Percentiles rank a stretch among this genome's conserved stretches.
These are phyloP conservation scores for Shiraia bambusicola DNA, from an alignment of 2,329 filamentous ascomycete genomes.

Conservation along the genomic window DNA sequence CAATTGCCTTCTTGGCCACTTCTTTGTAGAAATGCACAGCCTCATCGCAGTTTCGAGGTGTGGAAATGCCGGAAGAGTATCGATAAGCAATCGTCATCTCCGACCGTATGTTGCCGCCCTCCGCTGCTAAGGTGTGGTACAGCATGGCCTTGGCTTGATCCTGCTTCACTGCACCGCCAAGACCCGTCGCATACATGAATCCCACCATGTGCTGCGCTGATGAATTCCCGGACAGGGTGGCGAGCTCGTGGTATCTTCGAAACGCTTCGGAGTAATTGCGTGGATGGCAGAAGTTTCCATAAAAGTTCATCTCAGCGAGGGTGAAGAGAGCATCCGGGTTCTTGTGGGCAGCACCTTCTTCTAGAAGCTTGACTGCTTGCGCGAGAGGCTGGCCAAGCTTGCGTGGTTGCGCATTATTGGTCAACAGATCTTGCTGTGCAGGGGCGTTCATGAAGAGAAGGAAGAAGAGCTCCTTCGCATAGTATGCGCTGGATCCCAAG, in stretches of 20 bases:
- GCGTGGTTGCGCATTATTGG: slow-evolving; percentile 39
- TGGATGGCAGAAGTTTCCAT: slow-evolving; percentile 88
- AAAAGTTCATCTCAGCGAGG: slow-evolving; percentile 93
- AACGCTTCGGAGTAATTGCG: slow-evolving; percentile 79
- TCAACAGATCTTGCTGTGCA: slow-evolving; percentile 48
- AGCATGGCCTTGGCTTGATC: slow-evolving; percentile 90
- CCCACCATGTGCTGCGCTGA: slow-evolving; percentile 96
- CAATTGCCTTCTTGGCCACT: slow-evolving; percentile 89
- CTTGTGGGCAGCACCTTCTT: slow-evolving; percentile 57
- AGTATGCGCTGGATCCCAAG: slow-evolving; percentile 59
- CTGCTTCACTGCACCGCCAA: slow-evolving; percentile 75
- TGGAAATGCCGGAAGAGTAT: slow-evolving; percentile 81
- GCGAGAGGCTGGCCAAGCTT: slow-evolving; percentile 55
- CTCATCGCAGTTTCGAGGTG: slow-evolving; percentile 80
- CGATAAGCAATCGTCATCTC: slow-evolving; percentile 94
- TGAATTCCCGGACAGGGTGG: slow-evolving; percentile 75
- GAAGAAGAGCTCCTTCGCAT: slow-evolving; percentile 63
- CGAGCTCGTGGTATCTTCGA: slow-evolving; percentile 75
- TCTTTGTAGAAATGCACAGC: slow-evolving; percentile 87
- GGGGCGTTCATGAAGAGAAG: slow-evolving; percentile 67
- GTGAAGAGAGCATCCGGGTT: slow-evolving; percentile 84
- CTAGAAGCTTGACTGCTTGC: slow-evolving; percentile 60
- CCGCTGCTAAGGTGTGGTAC: slow-evolving; percentile 91
- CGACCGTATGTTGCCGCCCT: slow-evolving; percentile 77
- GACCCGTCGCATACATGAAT: slow-evolving; percentile 91